These are phyloP conservation scores for Ceratocystis cacaofunesta DNA, from an alignment of 2,329 filamentous ascomycete species.

Conservation along the genomic window DNA sequence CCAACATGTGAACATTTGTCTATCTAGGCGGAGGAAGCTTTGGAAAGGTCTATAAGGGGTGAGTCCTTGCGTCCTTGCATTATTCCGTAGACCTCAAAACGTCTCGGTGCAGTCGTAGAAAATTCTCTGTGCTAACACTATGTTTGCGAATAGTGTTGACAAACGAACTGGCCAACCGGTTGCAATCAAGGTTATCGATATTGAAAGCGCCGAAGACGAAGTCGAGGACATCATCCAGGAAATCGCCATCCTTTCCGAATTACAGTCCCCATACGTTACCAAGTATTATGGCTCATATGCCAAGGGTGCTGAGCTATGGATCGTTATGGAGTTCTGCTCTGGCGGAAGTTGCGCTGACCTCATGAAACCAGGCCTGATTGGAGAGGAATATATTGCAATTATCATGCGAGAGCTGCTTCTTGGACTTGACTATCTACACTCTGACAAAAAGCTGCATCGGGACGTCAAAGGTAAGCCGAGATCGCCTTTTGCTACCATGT, in stretches of 20 bases:
- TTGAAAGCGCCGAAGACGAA: slow-evolving; percentile 97
- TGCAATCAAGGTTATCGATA: slow-evolving; percentile 96
- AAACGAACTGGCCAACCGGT: slow-evolving; percentile 86
- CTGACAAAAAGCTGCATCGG: slow-evolving; percentile 87
- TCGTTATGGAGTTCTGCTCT: slow-evolving; percentile 98
- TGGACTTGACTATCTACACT: slow-evolving; percentile 83
- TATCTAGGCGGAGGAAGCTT: slow-evolving; percentile 79
- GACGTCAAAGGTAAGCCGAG: slow-evolving; percentile 68
- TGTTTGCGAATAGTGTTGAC: slow-evolving; percentile 51
- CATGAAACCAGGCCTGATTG: slow-evolving; percentile 82
- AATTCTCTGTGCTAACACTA: not conserved
- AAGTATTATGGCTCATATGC: slow-evolving; percentile 96
- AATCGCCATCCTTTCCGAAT: slow-evolving; percentile 89
- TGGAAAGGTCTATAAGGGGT: slow-evolving; percentile 98
- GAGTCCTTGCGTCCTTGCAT: slow-evolving; percentile 20
- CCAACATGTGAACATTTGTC: slow-evolving; percentile 17
- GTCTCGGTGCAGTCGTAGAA: too few species aligned
- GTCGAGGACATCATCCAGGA: slow-evolving; percentile 99
- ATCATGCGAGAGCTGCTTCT: slow-evolving; percentile 80
- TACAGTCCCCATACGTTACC: slow-evolving; percentile 91
- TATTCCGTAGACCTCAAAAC: too few species aligned
- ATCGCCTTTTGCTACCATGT: not conserved
- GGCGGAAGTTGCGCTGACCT: slow-evolving; percentile 92
- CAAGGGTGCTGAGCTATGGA: slow-evolving; percentile 94
- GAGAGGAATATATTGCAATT: slow-evolving; percentile 93